Conservation (phyloP, 345 rosid species). For the Fremontodendron californicum region DNA sequence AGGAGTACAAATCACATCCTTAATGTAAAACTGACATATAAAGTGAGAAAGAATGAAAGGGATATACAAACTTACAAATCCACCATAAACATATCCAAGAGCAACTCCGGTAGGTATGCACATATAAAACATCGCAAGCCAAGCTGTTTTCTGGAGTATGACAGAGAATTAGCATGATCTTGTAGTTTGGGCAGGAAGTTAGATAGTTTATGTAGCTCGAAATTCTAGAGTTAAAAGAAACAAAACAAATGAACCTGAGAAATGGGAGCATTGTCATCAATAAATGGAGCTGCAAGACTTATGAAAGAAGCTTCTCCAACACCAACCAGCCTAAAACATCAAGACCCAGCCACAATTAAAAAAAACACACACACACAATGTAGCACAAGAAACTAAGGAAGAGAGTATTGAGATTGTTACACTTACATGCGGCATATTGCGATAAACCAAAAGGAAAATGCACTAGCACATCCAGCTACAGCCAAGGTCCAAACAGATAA, state of each 20-base stretch:
- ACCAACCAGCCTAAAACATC: constrained; percentile 73
- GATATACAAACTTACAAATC: constrained; percentile 52
- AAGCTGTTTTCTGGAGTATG: constrained; percentile 66
- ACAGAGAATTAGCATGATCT: neutral
- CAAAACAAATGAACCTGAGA: constrained; percentile 47
- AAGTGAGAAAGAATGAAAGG: neutral
- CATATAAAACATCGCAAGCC: constrained; percentile 97
- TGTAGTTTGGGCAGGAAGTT: neutral
- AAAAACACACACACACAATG: neutral
- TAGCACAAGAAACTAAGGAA: constrained; percentile 5
- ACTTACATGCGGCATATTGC: constrained; percentile 79
- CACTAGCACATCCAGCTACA: constrained; percentile 66
- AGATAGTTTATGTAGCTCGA: neutral
- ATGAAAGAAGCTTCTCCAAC: constrained; percentile 99
- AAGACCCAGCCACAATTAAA: neutral
- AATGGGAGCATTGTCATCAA: constrained; percentile 87
- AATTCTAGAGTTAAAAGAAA: neutral
- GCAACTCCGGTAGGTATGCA: constrained; percentile 94
- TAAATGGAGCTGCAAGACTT: constrained; percentile 97
- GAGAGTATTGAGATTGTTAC: neutral
- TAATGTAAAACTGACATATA: neutral
- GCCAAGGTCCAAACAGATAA: constrained; percentile 91
- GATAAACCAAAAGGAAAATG: constrained; percentile 84
- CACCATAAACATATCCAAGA: constrained; percentile 89
- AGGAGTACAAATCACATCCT: neutral